Conservation (phyloP, 1,139 yeast species). For the Yamadazyma conglobata region DNA sequence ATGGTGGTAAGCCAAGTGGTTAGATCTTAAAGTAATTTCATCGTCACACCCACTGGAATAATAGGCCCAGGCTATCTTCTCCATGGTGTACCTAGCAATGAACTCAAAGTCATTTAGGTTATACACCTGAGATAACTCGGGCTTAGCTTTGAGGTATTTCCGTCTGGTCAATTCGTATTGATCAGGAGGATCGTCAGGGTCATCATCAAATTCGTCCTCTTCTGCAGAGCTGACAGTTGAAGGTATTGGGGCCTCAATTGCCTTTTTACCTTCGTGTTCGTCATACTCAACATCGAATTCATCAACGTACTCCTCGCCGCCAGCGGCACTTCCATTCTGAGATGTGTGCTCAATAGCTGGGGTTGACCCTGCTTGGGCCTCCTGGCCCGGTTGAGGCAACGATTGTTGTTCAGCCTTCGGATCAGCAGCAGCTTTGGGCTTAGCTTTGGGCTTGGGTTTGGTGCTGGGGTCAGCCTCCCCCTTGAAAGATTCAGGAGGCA, state of each 20-base stretch:
- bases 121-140: slow-evolving; percentile 62
- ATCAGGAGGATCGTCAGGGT: slow-evolving; percentile 31
- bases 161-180: slow-evolving; percentile 31
- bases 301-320: too few relatives aligned
- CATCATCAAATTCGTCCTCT: slow-evolving; percentile 25
- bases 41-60: slow-evolving; percentile 92
- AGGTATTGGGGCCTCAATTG: slow-evolving; percentile 19
- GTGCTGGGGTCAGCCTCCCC: slow-evolving; percentile 27
- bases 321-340: too few relatives aligned
- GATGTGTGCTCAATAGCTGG: too few relatives aligned
- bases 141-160: slow-evolving; percentile 38
- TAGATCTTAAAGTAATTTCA: slow-evolving; percentile 83
- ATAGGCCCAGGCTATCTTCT: slow-evolving; percentile 85
- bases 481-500: slow-evolving; percentile 27
- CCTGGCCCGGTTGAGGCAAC: too few relatives aligned
- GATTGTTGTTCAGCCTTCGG: too few relatives aligned
- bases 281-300: slow-evolving; percentile 48
- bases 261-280: slow-evolving; percentile 35
- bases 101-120: slow-evolving; percentile 79
- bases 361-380: too few relatives aligned
- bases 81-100: slow-evolving; percentile 69
- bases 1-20: slow-evolving; percentile 83
- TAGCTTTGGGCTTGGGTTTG: slow-evolving; percentile 5
- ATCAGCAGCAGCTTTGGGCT: slow-evolving; percentile 3
- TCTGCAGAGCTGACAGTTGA: slow-evolving; percentile 9